Percentiles rank a stretch among this genome's conserved stretches.
phyloP scores from a whole-genome alignment of 2,329 filamentous ascomycete genomes.

The Nemania sp. region DNA sequence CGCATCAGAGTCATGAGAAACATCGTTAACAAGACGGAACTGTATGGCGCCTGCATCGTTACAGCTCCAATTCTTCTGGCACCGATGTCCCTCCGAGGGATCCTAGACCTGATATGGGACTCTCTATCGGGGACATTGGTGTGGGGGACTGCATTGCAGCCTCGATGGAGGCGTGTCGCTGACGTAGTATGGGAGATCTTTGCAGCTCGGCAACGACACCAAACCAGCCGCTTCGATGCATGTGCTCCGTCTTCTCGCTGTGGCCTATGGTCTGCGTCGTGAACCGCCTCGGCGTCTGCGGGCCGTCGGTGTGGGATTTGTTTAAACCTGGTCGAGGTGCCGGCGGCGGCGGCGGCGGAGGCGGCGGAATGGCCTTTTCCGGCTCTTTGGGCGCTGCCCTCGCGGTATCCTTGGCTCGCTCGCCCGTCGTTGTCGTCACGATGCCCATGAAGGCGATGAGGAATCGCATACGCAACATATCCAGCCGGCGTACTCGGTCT shows the following conservation, averaged over 20 bases:
- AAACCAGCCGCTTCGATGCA: constrained; percentile 62
- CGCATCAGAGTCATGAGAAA: background rate
- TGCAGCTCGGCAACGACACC: constrained; percentile 67
- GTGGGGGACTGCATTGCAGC: constrained; percentile 54
- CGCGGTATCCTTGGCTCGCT: constrained; percentile 42
- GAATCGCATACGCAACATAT: constrained; percentile 67
- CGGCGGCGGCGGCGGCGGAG: constrained; percentile 32
- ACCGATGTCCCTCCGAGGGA: constrained; percentile 17
- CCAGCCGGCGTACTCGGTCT: constrained; percentile 61
- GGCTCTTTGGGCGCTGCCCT: constrained; percentile 35
- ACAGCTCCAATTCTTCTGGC: constrained; percentile 23
- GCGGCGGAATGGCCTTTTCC: constrained; percentile 38
- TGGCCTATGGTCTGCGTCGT: constrained; percentile 60
- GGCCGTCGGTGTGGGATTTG: constrained; percentile 51
- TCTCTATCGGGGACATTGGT: constrained; percentile 38
- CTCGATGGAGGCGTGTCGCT: constrained; percentile 67
- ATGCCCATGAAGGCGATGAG: constrained; percentile 67
- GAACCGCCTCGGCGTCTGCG: constrained; percentile 54
- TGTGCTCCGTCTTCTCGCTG: constrained; percentile 51
- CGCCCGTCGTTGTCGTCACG: constrained; percentile 48
- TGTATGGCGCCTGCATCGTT: background rate
- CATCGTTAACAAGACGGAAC: background rate
- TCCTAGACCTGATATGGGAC: constrained; percentile 29
- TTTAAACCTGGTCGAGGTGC: constrained; percentile 41
- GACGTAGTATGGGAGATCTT: constrained; percentile 62